Percentiles rank a stretch among this genome's conserved stretches.
Evolutionary conservation across 495 filamentous ascomycete species (phyloP).

Genomic region (Parmelia sp.): DNA sequence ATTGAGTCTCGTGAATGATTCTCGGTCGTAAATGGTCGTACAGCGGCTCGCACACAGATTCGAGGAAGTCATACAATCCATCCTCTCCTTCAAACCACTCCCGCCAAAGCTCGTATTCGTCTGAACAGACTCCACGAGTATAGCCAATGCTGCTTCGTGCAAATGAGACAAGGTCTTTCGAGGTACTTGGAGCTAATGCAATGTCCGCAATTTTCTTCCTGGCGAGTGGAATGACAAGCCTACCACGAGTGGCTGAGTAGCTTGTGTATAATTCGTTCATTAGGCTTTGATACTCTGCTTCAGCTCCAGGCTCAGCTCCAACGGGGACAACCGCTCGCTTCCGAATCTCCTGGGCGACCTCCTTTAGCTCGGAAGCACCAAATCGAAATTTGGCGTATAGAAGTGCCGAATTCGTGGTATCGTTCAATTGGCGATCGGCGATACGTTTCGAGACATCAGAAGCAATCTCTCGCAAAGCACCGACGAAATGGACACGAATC

Average conservation of each 20-base stretch:
- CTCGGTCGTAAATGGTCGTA: constrained; percentile 64
- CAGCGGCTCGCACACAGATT: constrained; percentile 67
- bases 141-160: constrained; percentile 64
- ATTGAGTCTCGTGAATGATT: constrained; percentile 63
- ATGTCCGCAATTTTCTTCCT: constrained; percentile 61
- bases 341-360: constrained; percentile 61
- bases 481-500: constrained; percentile 80
- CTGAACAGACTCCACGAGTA: constrained; percentile 61
- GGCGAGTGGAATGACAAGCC: constrained; percentile 53
- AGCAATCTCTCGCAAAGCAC: constrained; percentile 61
- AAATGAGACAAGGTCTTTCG: constrained; percentile 62
- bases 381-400: constrained; percentile 74
- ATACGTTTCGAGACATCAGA: constrained; percentile 64
- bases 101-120: constrained; percentile 68
- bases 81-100: constrained; percentile 69
- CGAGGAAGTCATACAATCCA: constrained; percentile 64
- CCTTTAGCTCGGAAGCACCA: constrained; percentile 58
- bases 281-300: constrained; percentile 60
- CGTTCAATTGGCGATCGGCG: constrained; percentile 63
- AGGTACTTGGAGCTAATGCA: constrained; percentile 56
- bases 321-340: constrained; percentile 56
- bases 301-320: constrained; percentile 55
- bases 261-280: constrained; percentile 63
- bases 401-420: constrained; percentile 68
- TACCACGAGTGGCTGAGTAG: constrained; percentile 52